Percentiles rank a stretch among this genome's conserved stretches.
Evolutionary conservation across 2,329 filamentous ascomycete species (phyloP).

Genomic region (Parastagonospora avenae): DNA sequence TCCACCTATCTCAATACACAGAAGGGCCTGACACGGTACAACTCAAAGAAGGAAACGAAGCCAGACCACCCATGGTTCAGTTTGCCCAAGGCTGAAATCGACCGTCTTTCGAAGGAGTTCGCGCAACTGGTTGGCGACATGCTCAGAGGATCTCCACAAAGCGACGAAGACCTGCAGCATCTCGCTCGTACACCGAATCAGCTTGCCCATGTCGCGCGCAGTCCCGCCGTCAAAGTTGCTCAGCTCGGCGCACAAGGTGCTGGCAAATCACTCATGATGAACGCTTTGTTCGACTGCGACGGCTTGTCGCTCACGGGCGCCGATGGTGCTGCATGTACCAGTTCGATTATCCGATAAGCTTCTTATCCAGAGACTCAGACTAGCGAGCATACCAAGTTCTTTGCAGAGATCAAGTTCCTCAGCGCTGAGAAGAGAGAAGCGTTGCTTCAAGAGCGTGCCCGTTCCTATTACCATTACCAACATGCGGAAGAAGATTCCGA

Average conservation of each 20-base stretch:
- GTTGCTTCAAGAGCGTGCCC: conserved; percentile 20
- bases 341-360: conserved; percentile 16
- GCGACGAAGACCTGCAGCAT: conserved; percentile 20
- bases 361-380: neutral
- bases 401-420: conserved; percentile 22
- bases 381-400: conserved; percentile 1
- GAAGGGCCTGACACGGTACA: neutral
- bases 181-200: conserved; percentile 6
- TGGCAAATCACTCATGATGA: conserved; percentile 23
- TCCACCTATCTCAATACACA: neutral
- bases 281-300: conserved; percentile 22
- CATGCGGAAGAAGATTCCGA: conserved; percentile 20
- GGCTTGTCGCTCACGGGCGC: conserved; percentile 27
- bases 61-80: neutral
- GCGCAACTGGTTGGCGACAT: neutral
- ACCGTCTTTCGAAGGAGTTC: neutral
- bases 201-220: conserved; percentile 12
- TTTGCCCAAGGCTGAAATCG: neutral
- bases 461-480: conserved; percentile 15
- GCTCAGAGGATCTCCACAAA: neutral
- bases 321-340: conserved; percentile 25
- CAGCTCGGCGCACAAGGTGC: conserved; percentile 28
- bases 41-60: neutral
- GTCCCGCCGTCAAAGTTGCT: conserved; percentile 14
- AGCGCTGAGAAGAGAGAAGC: conserved; percentile 9